Evolutionary conservation across 2,329 filamentous ascomycete genomes (phyloP), one percentile per base, ranked within the genome.

Genomic region (Bimuria novae-zelandiae): DNA sequence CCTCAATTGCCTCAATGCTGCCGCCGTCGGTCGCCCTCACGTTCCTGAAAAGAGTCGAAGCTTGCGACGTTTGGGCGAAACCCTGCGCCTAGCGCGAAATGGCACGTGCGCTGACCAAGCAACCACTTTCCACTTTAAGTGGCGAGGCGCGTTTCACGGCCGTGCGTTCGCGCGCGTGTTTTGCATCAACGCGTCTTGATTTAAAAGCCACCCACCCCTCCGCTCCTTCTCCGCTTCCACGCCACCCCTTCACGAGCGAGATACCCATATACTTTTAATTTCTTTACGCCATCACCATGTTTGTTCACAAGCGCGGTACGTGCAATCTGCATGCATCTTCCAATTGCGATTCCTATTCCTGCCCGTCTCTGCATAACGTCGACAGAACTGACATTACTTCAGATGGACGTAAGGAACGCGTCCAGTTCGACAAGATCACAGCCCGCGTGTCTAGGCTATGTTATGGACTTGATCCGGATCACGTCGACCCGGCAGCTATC

Each of bases 361-460:
- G 51, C 59, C 41, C 19, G 17, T 25, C 29, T 40, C 57, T 63
- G 60, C 63, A 67, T 59, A 41, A 48, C 53, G 61, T 62, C 53
- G 44, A 44, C 52, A 32, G 45, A 59, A 55, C 69, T 73, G 59
- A 73, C 60, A 51, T 47, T 47, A 45, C 51, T 44, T 32, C 67
- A 97, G 94, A 99, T 84, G 93, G 93, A 80, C 94, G 94, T 83
- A 96, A 97, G 82, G 94, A 99, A 84, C 94, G 94, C 77, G 94
- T 99, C 62, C 94, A 99, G 77, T 99, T 99, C 82, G 94, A 99
- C 84, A 99, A 99, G 82, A 99, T 99, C 85, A 97, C 94, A 71
- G 94, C 94, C 69, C 92, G 94, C 78, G 94, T 99, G 65, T 97
- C 94, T 41, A 87, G 94, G 71, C 83, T 99, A 72, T 99, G 94